Conservation (phyloP, 2,329 filamentous ascomycete genomes). For the Pezicula neosporulosa region DNA sequence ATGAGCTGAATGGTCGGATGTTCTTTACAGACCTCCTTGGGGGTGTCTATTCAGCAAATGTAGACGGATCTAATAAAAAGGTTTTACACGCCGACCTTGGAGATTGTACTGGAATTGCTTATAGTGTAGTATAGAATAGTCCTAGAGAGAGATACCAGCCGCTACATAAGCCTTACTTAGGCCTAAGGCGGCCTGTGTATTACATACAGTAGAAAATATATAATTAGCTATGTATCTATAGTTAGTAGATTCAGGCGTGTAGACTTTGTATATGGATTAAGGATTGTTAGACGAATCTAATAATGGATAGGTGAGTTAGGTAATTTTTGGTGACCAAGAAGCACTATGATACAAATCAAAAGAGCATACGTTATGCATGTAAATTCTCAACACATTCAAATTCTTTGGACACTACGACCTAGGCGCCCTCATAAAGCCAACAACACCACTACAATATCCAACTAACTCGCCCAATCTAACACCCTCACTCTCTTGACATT, state of each 20-base stretch:
- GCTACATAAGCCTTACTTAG: no score
- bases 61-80: slow-evolving; percentile 24
- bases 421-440: slow-evolving; percentile 70
- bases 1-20: slow-evolving; percentile 30
- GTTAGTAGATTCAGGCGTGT: no score
- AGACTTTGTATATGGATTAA: no score
- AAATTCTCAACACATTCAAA: background rate
- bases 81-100: background rate
- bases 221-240: no score
- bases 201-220: no score
- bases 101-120: background rate
- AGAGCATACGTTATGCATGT: no score
- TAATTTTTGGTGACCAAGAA: no score
- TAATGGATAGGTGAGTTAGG: no score
- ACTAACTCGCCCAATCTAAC: slow-evolving; percentile 71
- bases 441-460: slow-evolving; percentile 83
- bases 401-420: slow-evolving; percentile 18
- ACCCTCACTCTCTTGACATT: slow-evolving; percentile 68
- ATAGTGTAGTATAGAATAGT: background rate
- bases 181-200: no score
- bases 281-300: no score
- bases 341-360: no score
- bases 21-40: slow-evolving; percentile 39
- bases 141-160: no score
- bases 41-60: slow-evolving; percentile 31